Conservation (phyloP, 331 rosid species). For the Quercus phellos region DNA sequence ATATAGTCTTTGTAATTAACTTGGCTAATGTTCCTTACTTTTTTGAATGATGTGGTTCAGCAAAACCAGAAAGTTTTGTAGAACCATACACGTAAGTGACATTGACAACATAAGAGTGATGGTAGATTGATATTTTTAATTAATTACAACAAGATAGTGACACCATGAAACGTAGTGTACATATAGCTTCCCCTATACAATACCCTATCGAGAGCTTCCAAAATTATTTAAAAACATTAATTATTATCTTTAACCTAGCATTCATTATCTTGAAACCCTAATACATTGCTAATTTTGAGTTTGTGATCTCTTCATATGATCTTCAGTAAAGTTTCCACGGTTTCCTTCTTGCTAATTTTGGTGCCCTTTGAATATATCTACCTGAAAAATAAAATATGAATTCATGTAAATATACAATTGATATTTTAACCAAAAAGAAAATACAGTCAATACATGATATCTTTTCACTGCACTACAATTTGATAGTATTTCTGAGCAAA, state of each 20-base stretch:
- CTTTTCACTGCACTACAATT: no score
- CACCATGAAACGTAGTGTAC: neutral
- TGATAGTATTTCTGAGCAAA: no score
- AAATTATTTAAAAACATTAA: neutral
- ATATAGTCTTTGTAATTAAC: neutral
- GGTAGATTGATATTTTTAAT: neutral
- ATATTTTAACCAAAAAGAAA: neutral
- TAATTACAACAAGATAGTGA: neutral
- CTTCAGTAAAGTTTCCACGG: constrained; percentile 16
- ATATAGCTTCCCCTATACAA: neutral
- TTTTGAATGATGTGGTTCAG: neutral
- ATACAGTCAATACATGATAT: neutral
- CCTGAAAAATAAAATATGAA: constrained; percentile 40
- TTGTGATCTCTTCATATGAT: neutral
- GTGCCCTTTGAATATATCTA: constrained; percentile 31
- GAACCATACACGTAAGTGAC: no score
- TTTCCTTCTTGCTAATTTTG: constrained; percentile 36
- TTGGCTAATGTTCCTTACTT: neutral
- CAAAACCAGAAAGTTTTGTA: neutral
- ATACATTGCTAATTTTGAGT: neutral
- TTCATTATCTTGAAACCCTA: neutral
- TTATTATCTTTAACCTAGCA: neutral
- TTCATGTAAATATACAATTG: neutral
- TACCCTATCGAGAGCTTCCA: neutral
- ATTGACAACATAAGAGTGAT: neutral